phyloP scores from a whole-genome alignment of 148 eudicot species.

The Limonium bicolor region DNA sequence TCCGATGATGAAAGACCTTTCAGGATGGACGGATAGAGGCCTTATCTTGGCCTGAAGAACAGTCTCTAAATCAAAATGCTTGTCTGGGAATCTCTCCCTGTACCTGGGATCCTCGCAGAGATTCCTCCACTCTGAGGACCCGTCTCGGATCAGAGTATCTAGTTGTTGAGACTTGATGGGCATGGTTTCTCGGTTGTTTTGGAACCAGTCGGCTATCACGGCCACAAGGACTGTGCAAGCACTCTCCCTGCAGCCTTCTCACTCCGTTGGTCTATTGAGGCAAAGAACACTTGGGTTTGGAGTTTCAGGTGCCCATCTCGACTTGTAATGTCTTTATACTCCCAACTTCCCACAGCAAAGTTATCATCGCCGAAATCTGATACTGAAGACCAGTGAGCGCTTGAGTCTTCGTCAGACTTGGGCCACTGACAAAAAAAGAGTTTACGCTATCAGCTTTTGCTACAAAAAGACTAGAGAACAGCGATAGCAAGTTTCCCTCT shows the following conservation, averaged over 20 bases:
- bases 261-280: slow-evolving; percentile 85
- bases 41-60: slow-evolving; percentile 70
- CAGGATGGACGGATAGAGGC: slow-evolving; percentile 55
- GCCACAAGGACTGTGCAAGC: slow-evolving; percentile 97
- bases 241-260: slow-evolving; percentile 96
- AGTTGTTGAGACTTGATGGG: slow-evolving; percentile 87
- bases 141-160: slow-evolving; percentile 73
- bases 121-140: slow-evolving; percentile 80
- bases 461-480: slow-evolving; percentile 10
- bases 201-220: slow-evolving; percentile 91
- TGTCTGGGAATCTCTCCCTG: slow-evolving; percentile 62
- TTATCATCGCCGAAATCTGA: slow-evolving; percentile 92
- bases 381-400: slow-evolving; percentile 24
- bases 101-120: slow-evolving; percentile 63
- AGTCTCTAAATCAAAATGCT: slow-evolving; percentile 90
- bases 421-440: slow-evolving; percentile 23
- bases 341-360: slow-evolving; percentile 93
- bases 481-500: neutral
- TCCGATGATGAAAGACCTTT: slow-evolving; percentile 59
- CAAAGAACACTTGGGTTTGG: slow-evolving; percentile 67
- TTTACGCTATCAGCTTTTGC: slow-evolving; percentile 34
- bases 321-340: slow-evolving; percentile 58
- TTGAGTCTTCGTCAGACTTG: slow-evolving; percentile 60
- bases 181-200: slow-evolving; percentile 39
- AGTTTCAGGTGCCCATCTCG: slow-evolving; percentile 88